A percentile compares a stretch with the other conserved stretches of the same genome.
These are phyloP conservation scores for Stagonosporopsis rhizophila DNA, from an alignment of 2,329 filamentous ascomycete genomes.

Conservation along the genomic window DNA sequence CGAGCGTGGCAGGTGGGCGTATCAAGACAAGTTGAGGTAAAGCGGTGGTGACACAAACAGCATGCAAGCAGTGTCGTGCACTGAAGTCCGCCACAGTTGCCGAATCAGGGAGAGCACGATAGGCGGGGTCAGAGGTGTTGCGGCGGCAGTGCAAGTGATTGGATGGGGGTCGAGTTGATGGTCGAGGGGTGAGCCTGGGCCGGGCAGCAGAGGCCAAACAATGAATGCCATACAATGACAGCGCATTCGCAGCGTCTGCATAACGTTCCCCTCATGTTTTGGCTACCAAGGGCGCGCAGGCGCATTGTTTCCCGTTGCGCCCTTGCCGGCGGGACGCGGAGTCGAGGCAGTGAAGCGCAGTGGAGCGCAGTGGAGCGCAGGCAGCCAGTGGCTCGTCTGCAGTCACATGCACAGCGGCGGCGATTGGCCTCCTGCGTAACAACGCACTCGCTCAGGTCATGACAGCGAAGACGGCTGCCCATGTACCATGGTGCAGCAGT, in stretches of 20 bases:
- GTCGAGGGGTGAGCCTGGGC: too few relatives aligned
- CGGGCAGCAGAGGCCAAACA: neutral
- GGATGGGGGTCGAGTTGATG: neutral
- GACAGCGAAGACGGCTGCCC: constrained; percentile 23
- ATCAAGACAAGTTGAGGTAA: too few relatives aligned
- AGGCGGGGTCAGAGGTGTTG: neutral
- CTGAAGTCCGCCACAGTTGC: constrained; percentile 4
- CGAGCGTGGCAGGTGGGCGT: too few relatives aligned
- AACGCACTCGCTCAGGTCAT: constrained; percentile 19
- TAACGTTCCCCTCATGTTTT: neutral
- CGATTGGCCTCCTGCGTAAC: constrained; percentile 17
- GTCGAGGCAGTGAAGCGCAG: constrained; percentile 4
- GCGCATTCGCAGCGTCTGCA: neutral
- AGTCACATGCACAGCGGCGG: constrained; percentile 4
- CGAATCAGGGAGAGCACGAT: constrained; percentile 5
- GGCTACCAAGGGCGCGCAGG: neutral
- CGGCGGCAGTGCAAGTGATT: neutral
- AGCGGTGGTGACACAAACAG: neutral
- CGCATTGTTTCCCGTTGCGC: constrained; percentile 5
- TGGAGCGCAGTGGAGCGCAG: neutral
- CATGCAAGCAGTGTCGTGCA: neutral
- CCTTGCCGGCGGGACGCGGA: constrained; percentile 12
- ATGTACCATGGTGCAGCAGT: constrained; percentile 14
- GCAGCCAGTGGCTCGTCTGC: constrained; percentile 5
- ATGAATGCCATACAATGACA: neutral